Evolutionary conservation across 2,329 filamentous ascomycete genomes (phyloP).

Genomic region (Ampelomyces quisqualis): DNA sequence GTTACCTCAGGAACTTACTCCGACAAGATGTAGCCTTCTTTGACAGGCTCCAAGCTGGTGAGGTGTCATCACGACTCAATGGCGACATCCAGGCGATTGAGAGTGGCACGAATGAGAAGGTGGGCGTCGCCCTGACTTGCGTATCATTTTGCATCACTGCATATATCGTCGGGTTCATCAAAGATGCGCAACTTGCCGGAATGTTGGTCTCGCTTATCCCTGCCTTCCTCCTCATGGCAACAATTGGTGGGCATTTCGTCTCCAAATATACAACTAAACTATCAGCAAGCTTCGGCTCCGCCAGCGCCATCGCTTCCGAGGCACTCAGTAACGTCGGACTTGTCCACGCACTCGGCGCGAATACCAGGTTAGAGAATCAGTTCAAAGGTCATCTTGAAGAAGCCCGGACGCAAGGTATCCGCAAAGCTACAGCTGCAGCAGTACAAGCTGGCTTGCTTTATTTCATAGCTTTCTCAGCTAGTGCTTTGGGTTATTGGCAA

Average conservation of each 20-base stretch:
- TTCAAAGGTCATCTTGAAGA: slow-evolving; percentile 56
- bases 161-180: slow-evolving; percentile 67
- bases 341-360: slow-evolving; percentile 65
- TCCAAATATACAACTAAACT: slow-evolving; percentile 55
- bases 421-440: slow-evolving; percentile 60
- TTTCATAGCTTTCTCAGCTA: slow-evolving; percentile 67
- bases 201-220: slow-evolving; percentile 65
- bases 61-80: slow-evolving; percentile 64
- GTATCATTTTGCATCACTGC: slow-evolving; percentile 67
- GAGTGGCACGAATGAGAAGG: slow-evolving; percentile 69
- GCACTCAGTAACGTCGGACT: slow-evolving; percentile 61
- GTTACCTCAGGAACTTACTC: slow-evolving; percentile 60
- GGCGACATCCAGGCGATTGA: slow-evolving; percentile 67
- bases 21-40: slow-evolving; percentile 65
- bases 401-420: slow-evolving; percentile 56
- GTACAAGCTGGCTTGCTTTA: slow-evolving; percentile 63
- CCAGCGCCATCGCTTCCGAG: slow-evolving; percentile 64
- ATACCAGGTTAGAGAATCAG: slow-evolving; percentile 59
- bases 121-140: slow-evolving; percentile 63
- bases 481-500: slow-evolving; percentile 68
- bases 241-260: slow-evolving; percentile 57
- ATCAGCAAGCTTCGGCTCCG: slow-evolving; percentile 56
- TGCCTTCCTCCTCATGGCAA: slow-evolving; percentile 61
- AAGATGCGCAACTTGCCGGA: slow-evolving; percentile 61
- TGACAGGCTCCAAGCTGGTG: slow-evolving; percentile 62